phyloP scores from a whole-genome alignment of 208 protist genomes.

The Leishmania tropica region DNA sequence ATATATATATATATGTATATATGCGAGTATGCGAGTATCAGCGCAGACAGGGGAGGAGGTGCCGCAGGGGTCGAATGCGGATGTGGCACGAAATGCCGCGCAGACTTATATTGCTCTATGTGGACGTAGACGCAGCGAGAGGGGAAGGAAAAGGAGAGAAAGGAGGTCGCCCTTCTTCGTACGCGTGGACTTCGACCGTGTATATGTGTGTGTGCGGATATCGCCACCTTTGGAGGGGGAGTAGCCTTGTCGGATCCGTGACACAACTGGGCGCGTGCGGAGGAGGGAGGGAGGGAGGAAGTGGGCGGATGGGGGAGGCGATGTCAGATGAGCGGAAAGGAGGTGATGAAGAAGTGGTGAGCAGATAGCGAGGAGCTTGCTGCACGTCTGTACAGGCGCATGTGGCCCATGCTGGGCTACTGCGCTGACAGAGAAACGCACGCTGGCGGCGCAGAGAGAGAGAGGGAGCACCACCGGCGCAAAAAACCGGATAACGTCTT shows the following conservation, averaged over 20 bases:
- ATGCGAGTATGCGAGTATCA: background rate
- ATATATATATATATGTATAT: background rate
- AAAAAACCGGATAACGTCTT: background rate
- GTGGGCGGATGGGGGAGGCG: background rate
- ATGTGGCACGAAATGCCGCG: background rate
- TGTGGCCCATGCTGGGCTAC: background rate
- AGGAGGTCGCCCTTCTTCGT: background rate
- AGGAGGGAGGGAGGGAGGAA: background rate
- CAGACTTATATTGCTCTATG: background rate
- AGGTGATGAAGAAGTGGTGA: background rate
- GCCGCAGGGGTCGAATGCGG: background rate
- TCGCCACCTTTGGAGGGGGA: background rate
- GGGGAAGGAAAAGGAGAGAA: background rate
- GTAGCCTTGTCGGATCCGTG: background rate
- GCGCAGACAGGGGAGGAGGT: background rate
- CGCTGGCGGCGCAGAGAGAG: background rate
- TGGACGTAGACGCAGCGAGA: background rate
- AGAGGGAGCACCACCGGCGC: background rate
- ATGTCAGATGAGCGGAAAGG: background rate
- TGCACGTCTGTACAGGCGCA: background rate
- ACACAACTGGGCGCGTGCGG: background rate
- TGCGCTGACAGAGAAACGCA: background rate
- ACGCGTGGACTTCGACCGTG: background rate
- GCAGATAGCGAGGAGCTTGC: background rate
- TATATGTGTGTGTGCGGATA: slow-evolving; percentile 7